phyloP scores from a whole-genome alignment of 2,329 filamentous ascomycete genomes.

The Cordyceps javanica region DNA sequence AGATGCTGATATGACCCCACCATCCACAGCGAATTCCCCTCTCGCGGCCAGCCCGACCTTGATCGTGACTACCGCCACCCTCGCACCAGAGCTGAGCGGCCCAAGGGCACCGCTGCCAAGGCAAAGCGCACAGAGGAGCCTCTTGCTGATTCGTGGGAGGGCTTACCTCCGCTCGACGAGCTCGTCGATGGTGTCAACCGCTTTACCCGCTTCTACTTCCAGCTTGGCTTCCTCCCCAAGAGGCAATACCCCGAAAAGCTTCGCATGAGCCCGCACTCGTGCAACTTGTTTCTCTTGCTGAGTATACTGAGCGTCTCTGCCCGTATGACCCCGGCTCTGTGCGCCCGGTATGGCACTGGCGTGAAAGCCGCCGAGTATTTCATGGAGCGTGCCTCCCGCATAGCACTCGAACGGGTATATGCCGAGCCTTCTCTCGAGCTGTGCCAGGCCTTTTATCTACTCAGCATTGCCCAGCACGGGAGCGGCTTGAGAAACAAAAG shows the following conservation, averaged over 20 bases:
- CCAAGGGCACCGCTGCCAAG: conserved; percentile 34
- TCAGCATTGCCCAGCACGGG: conserved; percentile 54
- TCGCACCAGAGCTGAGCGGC: conserved; percentile 42
- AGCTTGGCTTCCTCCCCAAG: conserved; percentile 54
- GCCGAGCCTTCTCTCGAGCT: conserved; percentile 46
- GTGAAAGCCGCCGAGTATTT: conserved; percentile 47
- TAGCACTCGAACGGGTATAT: conserved; percentile 47
- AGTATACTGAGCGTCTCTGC: conserved; percentile 52
- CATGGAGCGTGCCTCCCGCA: conserved; percentile 41
- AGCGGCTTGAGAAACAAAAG: conserved; percentile 47
- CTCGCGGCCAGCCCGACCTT: conserved; percentile 45
- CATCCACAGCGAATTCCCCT: conserved; percentile 40
- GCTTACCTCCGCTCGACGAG: conserved; percentile 42
- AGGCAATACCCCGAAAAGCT: conserved; percentile 42
- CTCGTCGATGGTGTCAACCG: conserved; percentile 47
- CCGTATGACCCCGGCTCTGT: conserved; percentile 44
- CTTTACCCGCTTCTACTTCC: conserved; percentile 51
- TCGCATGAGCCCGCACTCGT: conserved; percentile 38
- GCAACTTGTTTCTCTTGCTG: conserved; percentile 49
- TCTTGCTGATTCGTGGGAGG: conserved; percentile 38
- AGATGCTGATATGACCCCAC: background rate
- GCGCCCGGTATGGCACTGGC: conserved; percentile 43
- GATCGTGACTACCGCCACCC: conserved; percentile 53
- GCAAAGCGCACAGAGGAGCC: conserved; percentile 18
- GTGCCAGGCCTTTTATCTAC: conserved; percentile 52